Percentiles rank a stretch among this genome's conserved stretches.
Conservation (phyloP, 2,329 filamentous ascomycete species). For the Botryosphaeria dothidea region DNA sequence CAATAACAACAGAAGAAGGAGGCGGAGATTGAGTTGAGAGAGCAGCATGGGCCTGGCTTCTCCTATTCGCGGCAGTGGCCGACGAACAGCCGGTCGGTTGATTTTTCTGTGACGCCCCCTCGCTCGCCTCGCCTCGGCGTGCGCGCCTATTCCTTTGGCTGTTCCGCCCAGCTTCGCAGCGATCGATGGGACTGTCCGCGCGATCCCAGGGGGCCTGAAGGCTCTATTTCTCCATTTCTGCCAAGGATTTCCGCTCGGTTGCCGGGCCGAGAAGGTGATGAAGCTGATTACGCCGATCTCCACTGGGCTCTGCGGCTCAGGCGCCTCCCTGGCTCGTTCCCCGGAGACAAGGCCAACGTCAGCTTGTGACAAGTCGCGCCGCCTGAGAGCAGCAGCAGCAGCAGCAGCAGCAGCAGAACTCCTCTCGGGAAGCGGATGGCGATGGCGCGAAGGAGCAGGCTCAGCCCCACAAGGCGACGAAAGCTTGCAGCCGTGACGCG, state of each 20-base stretch:
- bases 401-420: no score
- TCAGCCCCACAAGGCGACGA: background rate
- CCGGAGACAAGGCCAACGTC: background rate
- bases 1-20: background rate
- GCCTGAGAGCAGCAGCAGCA: no score
- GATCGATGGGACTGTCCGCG: background rate
- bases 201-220: background rate
- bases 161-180: background rate
- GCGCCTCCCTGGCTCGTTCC: background rate
- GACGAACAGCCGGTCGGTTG: background rate
- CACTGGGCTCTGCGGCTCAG: background rate
- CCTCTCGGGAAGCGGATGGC: no score
- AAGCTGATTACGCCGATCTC: background rate
- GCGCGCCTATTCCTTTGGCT: background rate
- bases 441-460: background rate
- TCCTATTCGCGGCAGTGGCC: background rate
- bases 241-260: slow-evolving; percentile 7
- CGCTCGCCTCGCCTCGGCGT: background rate
- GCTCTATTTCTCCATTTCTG: background rate
- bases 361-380: background rate
- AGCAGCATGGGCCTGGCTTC: slow-evolving; percentile 1
- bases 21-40: background rate
- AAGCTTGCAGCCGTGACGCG: background rate
- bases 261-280: background rate
- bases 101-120: background rate